Evolutionary conservation across 495 filamentous ascomycete species (phyloP), one percentile per base, ranked within the genome.

Genomic region (Daldinia decipiens): DNA sequence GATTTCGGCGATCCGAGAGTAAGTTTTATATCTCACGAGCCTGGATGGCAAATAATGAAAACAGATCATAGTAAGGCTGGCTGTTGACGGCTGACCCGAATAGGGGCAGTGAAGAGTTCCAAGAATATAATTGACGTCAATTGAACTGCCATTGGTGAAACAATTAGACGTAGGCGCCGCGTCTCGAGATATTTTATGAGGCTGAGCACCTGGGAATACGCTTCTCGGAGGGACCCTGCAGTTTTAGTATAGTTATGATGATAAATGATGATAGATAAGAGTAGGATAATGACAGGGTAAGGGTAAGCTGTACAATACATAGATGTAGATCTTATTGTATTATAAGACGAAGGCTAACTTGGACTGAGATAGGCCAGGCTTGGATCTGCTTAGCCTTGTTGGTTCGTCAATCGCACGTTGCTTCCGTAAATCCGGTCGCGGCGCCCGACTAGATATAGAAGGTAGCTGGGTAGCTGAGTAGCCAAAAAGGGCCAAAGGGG

Each of bases 361-460:
- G 19, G 11, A 47, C 19, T 24, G 9, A 47, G 43, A 47, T 47
- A 47, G 43, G 43, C 8, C 11, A 47, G 43, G 19, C 43, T 21
- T 47, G 3, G 43, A 47, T 47, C 43, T 47, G 19, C 43, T 47
- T 53, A 31, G 50, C 50, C 50, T 53, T 62, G 55, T 36, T 56
- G 61, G 29, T 56, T 59, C 53, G 71, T 70, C 62, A 63, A 70
- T 73, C 62, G 62, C 62, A 36, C 31, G 45, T 69, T 57, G 53
- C 32, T 65, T 73, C 70, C 70, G 66, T 36, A 59, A 66, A 59
- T 62, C 66, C 70, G 66, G 61, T 61, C 34, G 66, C 66, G 62
- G 66, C 65, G 51, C 54, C 40, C 59, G 34, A 47, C 56, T 62
- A 63, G 67, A 73, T 73, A 50, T 59, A 70, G 71, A 70, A 73